Conservation (phyloP, 1,284 basidiomycete genomes). For the Rhodotorula sp. region DNA sequence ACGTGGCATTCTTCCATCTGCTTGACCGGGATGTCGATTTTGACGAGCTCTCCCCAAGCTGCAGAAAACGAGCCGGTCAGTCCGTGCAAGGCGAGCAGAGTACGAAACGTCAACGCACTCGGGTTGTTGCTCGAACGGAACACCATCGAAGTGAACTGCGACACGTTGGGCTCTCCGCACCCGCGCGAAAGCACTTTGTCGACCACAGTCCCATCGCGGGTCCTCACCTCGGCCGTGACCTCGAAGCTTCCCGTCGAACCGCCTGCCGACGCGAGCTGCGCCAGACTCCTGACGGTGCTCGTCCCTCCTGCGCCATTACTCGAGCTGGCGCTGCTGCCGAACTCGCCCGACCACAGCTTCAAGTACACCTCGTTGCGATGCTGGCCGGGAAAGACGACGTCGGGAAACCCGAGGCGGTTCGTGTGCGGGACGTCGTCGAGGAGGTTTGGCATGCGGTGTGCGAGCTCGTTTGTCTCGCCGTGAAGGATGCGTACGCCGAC, state of each 20-base stretch:
- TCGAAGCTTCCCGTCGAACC: slow-evolving; percentile 65
- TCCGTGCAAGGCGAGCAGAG: neutral
- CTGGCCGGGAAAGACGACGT: slow-evolving; percentile 91
- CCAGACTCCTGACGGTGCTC: slow-evolving; percentile 28
- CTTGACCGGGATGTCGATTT: slow-evolving; percentile 71
- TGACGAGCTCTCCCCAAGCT: slow-evolving; percentile 90
- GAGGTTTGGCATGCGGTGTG: slow-evolving; percentile 82
- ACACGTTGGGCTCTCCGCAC: slow-evolving; percentile 75
- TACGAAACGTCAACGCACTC: slow-evolving; percentile 25
- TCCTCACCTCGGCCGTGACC: slow-evolving; percentile 84
- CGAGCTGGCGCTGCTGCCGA: slow-evolving; percentile 48
- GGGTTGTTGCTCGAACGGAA: slow-evolving; percentile 58
- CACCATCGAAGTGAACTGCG: slow-evolving; percentile 85
- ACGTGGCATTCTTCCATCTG: slow-evolving; percentile 79
- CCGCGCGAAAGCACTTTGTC: slow-evolving; percentile 79
- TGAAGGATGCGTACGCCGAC: slow-evolving; percentile 89
- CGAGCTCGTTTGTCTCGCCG: slow-evolving; percentile 72
- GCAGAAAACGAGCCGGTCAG: slow-evolving; percentile 52
- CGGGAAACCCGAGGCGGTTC: slow-evolving; percentile 89
- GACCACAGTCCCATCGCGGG: slow-evolving; percentile 69
- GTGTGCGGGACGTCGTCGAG: slow-evolving; percentile 79
- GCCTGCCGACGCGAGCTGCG: slow-evolving; percentile 22
- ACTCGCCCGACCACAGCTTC: slow-evolving; percentile 85
- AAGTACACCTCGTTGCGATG: slow-evolving; percentile 92
- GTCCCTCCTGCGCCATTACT: slow-evolving; percentile 9